Evolutionary conservation across 2,329 filamentous ascomycete species (phyloP).

Genomic region (Teratosphaeria viscida): DNA sequence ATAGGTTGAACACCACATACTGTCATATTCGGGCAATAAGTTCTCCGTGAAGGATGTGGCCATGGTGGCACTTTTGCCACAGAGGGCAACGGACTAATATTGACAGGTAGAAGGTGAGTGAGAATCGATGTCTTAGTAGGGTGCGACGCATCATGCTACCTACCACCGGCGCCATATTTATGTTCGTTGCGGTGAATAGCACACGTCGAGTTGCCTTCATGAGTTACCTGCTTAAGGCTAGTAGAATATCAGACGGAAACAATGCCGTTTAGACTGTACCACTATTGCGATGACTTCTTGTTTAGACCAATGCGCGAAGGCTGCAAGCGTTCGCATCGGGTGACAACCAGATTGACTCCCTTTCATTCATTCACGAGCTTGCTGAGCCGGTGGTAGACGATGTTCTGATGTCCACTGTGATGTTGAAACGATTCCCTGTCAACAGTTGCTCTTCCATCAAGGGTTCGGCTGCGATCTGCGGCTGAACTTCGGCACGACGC

Average conservation of each 20-base stretch:
- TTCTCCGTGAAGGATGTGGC: conserved; percentile 8
- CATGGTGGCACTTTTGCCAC: conserved; percentile 13
- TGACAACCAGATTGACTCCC: neutral
- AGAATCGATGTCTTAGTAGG: no score
- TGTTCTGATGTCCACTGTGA: neutral
- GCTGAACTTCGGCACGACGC: neutral
- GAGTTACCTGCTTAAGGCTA: neutral
- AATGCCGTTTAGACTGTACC: neutral
- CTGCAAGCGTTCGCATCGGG: neutral
- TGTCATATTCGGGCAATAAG: conserved; percentile 13
- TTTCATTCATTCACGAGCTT: neutral
- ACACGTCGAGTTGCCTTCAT: neutral
- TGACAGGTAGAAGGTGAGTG: no score
- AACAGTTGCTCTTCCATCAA: no score
- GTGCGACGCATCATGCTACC: no score
- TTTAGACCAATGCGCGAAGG: neutral
- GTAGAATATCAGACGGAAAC: neutral
- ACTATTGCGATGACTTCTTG: neutral
- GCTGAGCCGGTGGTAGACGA: neutral
- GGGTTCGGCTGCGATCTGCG: no score
- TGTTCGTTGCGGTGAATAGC: neutral
- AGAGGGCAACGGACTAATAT: conserved; percentile 8
- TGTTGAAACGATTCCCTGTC: neutral
- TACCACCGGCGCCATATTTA: conserved; percentile 12
- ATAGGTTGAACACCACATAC: conserved; percentile 2